Evolutionary conservation across 1,139 yeast species (phyloP), one percentile per base, ranked within the genome.

Genomic region (Geotrichum phurueaensis): DNA sequence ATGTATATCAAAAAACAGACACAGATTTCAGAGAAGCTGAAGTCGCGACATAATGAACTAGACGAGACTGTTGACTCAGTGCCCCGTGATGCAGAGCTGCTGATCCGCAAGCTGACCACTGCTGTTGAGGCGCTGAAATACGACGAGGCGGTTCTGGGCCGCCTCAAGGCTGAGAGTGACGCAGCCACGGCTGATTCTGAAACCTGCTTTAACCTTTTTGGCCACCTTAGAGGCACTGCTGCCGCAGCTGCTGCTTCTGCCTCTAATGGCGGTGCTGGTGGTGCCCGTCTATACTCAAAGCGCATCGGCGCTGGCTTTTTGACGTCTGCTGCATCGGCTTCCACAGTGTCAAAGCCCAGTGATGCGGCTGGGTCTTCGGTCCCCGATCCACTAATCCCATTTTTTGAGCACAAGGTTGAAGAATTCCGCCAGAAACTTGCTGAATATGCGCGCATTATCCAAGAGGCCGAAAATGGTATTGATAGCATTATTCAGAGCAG

Each of bases 1-100:
- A 83, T 84, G 60, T 92, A 90, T 71, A 90, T 94, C 64, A 88
- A 86, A 66, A 83, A 85, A 49, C 98, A 94, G 75, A 89, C 87
- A 61, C 82, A 87, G 62, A 87, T 89, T 59, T 87, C 96, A 6
- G 94, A 90, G 53, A 88, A 88, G 56, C 78, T 94, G 63, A 84
- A 85, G 65, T 81, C 85, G 27, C 87, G 85, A 64, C 78, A 81
- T 61, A 77, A 77, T 15, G 83, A 83, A 45, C 97, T 91, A 67
- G 81, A 83, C 58, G 86, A 84, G 61, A 78, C 88, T 55, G 83
- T 94, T 53, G 83, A 82, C 43, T 86, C 96, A 60, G 86, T 94
- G 54, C 97, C 97, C 18, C 81, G 89, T 63, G 99, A 95, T 70
- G 86, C 89, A 49, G 84, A 83, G 66, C 89, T 86, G 67, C 75